Evolutionary conservation across 2,329 filamentous ascomycete species (phyloP).

Genomic region (Fusarium lateritium): DNA sequence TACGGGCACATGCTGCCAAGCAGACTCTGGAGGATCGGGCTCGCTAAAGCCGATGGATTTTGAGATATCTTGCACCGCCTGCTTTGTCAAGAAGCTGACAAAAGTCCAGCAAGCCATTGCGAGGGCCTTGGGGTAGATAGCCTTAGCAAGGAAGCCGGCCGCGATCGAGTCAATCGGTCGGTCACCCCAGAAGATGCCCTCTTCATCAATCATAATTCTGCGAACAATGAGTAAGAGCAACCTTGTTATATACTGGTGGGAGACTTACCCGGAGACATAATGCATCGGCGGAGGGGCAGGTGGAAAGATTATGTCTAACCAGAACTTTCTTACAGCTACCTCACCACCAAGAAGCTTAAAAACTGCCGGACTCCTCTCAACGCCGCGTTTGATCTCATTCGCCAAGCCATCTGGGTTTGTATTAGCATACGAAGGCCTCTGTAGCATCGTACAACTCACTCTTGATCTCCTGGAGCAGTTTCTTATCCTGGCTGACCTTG

Average conservation of each 20-base stretch:
- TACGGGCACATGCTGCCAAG: slow-evolving; percentile 53
- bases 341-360: slow-evolving; percentile 63
- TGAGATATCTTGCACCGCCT: slow-evolving; percentile 61
- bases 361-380: slow-evolving; percentile 58
- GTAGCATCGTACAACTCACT: slow-evolving; percentile 53
- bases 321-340: slow-evolving; percentile 65
- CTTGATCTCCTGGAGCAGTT: slow-evolving; percentile 64
- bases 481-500: slow-evolving; percentile 68
- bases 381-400: slow-evolving; percentile 54
- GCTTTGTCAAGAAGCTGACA: slow-evolving; percentile 61
- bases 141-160: slow-evolving; percentile 62
- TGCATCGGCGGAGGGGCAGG: slow-evolving; percentile 71
- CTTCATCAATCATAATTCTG: slow-evolving; percentile 66
- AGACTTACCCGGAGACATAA: slow-evolving; percentile 70
- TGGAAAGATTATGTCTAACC: slow-evolving; percentile 75
- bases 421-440: slow-evolving; percentile 30
- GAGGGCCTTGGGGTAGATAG: slow-evolving; percentile 68
- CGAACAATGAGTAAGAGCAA: slow-evolving; percentile 39
- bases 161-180: slow-evolving; percentile 64
- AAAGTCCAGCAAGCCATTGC: slow-evolving; percentile 68
- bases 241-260: too few relatives aligned
- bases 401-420: slow-evolving; percentile 50
- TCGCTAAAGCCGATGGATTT: slow-evolving; percentile 62
- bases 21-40: slow-evolving; percentile 46
- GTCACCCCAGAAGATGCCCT: slow-evolving; percentile 63